These are phyloP conservation scores for Chlamydomonas eustigma DNA, from an alignment of 139 green algal species.

Conservation along the genomic window DNA sequence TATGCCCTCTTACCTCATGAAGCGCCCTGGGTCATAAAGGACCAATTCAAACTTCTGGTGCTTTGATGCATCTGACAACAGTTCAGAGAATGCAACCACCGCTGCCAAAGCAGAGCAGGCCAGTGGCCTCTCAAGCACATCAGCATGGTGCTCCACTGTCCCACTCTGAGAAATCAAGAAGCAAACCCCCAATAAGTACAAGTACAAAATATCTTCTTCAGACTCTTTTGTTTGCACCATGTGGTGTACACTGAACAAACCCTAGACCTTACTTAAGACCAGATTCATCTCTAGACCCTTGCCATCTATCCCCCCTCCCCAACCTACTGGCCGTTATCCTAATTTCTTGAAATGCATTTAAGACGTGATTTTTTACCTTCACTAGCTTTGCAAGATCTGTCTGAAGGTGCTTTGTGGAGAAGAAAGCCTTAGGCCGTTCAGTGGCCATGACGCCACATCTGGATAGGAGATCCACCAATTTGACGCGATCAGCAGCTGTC, in stretches of 20 bases:
- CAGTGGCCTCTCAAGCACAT: slow-evolving; percentile 62
- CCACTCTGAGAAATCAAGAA: too few species aligned
- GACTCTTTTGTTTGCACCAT: too few species aligned
- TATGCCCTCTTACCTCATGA: too few species aligned
- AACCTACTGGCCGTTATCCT: too few species aligned
- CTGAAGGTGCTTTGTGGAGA: slow-evolving; percentile 69
- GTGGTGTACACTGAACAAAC: too few species aligned
- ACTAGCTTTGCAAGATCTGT: slow-evolving; percentile 65
- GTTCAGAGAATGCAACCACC: slow-evolving; percentile 58
- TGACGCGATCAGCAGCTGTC: background rate
- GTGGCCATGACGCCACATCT: slow-evolving; percentile 67
- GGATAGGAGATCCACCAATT: slow-evolving; percentile 56
- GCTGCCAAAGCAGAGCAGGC: slow-evolving; percentile 59
- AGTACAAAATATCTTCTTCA: too few species aligned
- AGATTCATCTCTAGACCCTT: too few species aligned
- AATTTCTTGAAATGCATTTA: too few species aligned
- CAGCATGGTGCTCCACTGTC: slow-evolving; percentile 63
- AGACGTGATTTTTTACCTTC: slow-evolving; percentile 36
- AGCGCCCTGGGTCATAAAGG: slow-evolving; percentile 65
- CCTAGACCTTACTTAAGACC: too few species aligned
- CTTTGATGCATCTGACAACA: slow-evolving; percentile 26
- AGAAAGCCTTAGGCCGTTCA: slow-evolving; percentile 45
- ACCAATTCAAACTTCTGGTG: slow-evolving; percentile 63
- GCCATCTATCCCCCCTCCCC: too few species aligned
- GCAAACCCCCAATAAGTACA: too few species aligned